Evolutionary conservation across 73 alveolate genomes (phyloP).

Genomic region (Tetrahymena elliotti): DNA sequence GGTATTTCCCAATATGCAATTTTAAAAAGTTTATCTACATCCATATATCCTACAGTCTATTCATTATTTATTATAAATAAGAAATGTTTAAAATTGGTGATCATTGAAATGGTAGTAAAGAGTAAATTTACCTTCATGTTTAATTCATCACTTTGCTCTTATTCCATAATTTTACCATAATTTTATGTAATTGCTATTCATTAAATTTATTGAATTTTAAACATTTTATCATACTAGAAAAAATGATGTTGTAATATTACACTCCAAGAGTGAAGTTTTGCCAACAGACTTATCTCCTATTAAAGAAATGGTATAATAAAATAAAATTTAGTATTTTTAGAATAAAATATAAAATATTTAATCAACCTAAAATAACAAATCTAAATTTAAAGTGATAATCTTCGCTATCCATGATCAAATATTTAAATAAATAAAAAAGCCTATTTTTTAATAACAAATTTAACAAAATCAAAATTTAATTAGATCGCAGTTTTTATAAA

Average conservation of each 20-base stretch:
- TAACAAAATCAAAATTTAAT: background rate
- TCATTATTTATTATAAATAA: background rate
- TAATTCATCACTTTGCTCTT: conserved; percentile 88
- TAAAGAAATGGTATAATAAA: background rate
- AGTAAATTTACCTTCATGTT: conserved; percentile 52
- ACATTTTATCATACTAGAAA: background rate
- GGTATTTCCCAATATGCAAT: conserved; percentile 96
- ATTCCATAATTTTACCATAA: conserved; percentile 86
- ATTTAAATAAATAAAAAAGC: background rate
- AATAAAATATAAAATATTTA: background rate
- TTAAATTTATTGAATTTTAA: background rate
- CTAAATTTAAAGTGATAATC: conserved; percentile 77
- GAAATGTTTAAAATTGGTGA: background rate
- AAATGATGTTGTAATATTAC: conserved; percentile 47
- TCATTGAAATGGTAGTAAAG: background rate
- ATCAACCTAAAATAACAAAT: conserved; percentile 53
- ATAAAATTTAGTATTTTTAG: background rate
- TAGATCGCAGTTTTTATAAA: background rate
- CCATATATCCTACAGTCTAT: conserved; percentile 61
- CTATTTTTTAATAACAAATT: background rate
- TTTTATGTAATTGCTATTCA: conserved; percentile 76
- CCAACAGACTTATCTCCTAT: conserved; percentile 93
- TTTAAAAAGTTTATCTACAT: conserved; percentile 70
- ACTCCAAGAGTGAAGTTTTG: conserved; percentile 86
- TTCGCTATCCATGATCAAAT: conserved; percentile 48